Conservation (phyloP, 2,329 filamentous ascomycete species). For the Diaporthe ilicicola region DNA sequence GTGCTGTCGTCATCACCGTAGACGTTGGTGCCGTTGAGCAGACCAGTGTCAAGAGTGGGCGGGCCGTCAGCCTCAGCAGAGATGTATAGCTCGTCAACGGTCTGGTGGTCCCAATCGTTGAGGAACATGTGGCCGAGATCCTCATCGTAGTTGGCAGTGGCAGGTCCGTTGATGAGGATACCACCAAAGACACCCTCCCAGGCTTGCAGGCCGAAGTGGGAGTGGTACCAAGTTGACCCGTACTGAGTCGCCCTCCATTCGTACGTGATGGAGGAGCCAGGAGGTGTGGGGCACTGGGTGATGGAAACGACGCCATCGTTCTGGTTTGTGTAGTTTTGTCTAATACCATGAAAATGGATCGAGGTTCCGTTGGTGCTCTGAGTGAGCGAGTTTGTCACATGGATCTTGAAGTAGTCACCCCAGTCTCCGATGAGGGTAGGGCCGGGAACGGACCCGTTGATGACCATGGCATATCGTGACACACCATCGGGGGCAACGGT, state of each 20-base stretch:
- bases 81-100: conserved; percentile 48
- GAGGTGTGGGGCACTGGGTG: conserved; percentile 59
- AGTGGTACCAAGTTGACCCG: conserved; percentile 68
- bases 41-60: conserved; percentile 51
- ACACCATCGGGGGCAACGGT: conserved; percentile 50
- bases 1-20: conserved; percentile 41
- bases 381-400: conserved; percentile 45
- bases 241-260: conserved; percentile 63
- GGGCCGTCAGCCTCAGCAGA: conserved; percentile 42
- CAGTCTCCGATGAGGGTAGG: conserved; percentile 40
- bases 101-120: conserved; percentile 64
- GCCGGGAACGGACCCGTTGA: conserved; percentile 43
- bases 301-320: conserved; percentile 49
- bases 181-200: conserved; percentile 66
- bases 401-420: conserved; percentile 47
- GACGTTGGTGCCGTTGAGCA: conserved; percentile 54
- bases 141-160: conserved; percentile 65
- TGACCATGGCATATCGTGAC: conserved; percentile 44
- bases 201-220: conserved; percentile 59
- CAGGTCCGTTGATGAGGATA: conserved; percentile 68
- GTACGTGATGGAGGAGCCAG: conserved; percentile 62
- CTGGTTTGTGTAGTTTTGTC: conserved; percentile 45
- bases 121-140: conserved; percentile 69
- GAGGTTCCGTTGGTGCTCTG: conserved; percentile 46
- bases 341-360: conserved; percentile 51